A percentile compares a stretch with the other conserved stretches of the same genome.
These are phyloP conservation scores for Butyriboletus loyo DNA, from an alignment of 768 basidiomycete species.

Conservation along the genomic window DNA sequence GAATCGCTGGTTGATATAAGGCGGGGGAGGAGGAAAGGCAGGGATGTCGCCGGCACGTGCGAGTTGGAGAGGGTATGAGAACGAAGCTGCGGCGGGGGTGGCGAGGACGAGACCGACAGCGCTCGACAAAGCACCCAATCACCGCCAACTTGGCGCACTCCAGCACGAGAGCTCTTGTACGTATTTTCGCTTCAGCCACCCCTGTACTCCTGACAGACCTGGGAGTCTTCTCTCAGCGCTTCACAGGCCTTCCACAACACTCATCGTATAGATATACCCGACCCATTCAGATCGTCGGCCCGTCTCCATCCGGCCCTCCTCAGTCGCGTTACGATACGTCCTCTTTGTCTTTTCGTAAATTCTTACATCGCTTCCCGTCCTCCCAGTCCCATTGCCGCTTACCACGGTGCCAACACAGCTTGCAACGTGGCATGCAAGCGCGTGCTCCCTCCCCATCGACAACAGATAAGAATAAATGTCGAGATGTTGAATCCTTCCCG, in stretches of 20 bases:
- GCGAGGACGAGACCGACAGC: neutral
- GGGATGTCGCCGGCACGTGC: neutral
- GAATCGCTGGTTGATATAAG: neutral
- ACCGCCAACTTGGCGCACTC: neutral
- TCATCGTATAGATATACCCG: neutral
- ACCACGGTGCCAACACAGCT: neutral
- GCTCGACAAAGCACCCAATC: too few relatives aligned
- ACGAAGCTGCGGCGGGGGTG: neutral
- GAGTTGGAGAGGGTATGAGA: neutral
- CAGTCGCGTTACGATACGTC: neutral
- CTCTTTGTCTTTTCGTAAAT: neutral
- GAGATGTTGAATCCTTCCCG: neutral
- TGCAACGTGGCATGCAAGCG: neutral
- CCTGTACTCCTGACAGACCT: neutral
- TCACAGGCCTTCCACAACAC: neutral
- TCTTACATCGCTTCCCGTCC: neutral
- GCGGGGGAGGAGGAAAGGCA: neutral
- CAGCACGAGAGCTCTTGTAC: neutral
- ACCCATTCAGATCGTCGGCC: neutral
- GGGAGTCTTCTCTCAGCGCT: neutral
- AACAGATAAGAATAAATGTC: neutral
- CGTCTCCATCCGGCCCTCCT: neutral
- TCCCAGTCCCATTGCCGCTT: neutral
- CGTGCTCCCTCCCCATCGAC: neutral
- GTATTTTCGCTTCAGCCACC: neutral